A percentile compares a stretch with the other conserved stretches of the same genome.
These are phyloP conservation scores for Collybiopsis confluens DNA, from an alignment of 768 basidiomycete genomes.

Conservation along the genomic window DNA sequence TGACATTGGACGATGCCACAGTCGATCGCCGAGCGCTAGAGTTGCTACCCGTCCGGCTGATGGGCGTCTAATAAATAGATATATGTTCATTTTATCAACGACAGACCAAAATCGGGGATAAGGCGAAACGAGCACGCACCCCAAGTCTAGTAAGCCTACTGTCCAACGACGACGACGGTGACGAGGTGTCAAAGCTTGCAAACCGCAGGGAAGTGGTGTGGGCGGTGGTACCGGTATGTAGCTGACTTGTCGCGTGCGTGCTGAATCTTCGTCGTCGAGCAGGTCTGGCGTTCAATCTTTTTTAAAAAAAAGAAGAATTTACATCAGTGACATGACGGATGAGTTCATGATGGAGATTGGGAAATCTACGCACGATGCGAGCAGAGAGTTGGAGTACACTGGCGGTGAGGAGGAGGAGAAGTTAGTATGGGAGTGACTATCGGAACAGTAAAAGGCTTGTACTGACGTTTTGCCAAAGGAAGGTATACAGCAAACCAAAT, in stretches of 20 bases:
- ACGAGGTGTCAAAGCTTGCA: background rate
- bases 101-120: too few relatives aligned
- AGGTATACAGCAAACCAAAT: slow-evolving; percentile 24
- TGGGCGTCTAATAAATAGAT: background rate
- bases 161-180: too few relatives aligned
- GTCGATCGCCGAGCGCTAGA: background rate
- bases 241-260: background rate
- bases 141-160: too few relatives aligned
- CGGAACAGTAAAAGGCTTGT: background rate
- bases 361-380: background rate
- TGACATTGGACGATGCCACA: background rate
- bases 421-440: background rate
- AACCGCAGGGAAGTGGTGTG: background rate
- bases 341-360: background rate
- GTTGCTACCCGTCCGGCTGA: background rate
- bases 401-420: background rate
- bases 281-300: slow-evolving; percentile 1
- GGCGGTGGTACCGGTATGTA: background rate
- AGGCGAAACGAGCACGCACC: too few relatives aligned
- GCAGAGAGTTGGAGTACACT: slow-evolving; percentile 5
- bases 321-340: background rate
- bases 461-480: slow-evolving; percentile 20
- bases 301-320: background rate
- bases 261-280: background rate
- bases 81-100: background rate